Base-by-base conservation (phyloP, 2,329 filamentous ascomycete genomes). In the Penicillium sp. region DNA sequence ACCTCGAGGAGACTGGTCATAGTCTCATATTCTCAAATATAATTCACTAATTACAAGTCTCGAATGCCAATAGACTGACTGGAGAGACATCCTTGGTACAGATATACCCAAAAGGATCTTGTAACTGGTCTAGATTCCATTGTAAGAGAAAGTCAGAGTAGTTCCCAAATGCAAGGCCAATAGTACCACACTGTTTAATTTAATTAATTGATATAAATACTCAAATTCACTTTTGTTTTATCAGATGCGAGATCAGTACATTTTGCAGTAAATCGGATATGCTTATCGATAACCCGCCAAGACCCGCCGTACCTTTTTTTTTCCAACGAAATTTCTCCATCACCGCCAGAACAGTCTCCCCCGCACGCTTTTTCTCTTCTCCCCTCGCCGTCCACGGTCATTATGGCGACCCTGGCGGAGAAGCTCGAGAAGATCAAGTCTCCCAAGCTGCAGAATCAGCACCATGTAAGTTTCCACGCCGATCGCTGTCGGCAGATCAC, bases 341-440 rank as follows among this genome's bases (percentile, higher is more conserved):
- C 52, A 48, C 45, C 46, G 45, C 41, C 40, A 48, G 42, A 51
- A 48, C 47, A 46, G 47, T 42, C 47, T 48, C 42, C 47, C 32
- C 40, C 39, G 43, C 42, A 45, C 38, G 39, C 38, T 47, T 44
- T 42, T 37, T 37, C 11, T 37, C 47, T 50, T 52, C 48, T 47
- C 48, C 45, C 37, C 47, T 51, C 46, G 51, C 50, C 43, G 49
- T 48, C 45, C 27, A 38, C 49, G 45, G 49, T 52, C 60, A 68
- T 55, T 54, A 73, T 73, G 70, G 64, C 66, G 69, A 79, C 79
- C 66, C 71, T 96, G 59, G 80, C 84, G 64, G 90, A 95, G 73
- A 93, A 88, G 74, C 79, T 98, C 64, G 85, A 90, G 71, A 95
- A 93, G 77, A 95, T 96, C 66, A 85, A 92, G 69, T 92, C 85